These are phyloP conservation scores for Sequoiadendron giganteum DNA, from an alignment of 75 land plant species.

Conservation along the genomic window DNA sequence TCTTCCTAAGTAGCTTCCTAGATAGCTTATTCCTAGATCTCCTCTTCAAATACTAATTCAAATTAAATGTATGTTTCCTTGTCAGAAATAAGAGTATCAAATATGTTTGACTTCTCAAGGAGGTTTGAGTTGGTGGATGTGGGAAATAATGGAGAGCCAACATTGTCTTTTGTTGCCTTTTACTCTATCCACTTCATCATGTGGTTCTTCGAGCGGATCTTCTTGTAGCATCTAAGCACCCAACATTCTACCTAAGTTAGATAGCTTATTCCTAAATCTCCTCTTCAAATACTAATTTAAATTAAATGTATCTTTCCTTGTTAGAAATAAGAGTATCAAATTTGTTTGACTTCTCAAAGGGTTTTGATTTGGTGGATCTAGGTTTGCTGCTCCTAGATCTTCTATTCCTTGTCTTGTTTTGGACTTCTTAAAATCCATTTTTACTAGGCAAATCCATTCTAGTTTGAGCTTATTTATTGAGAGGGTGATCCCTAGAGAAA, in stretches of 20 bases:
- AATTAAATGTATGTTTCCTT: too few relatives aligned
- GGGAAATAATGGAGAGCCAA: background rate
- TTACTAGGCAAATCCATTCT: background rate
- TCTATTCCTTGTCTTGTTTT: background rate
- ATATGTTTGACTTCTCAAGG: too few relatives aligned
- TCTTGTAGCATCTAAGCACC: too few relatives aligned
- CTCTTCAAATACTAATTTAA: background rate
- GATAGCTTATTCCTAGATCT: background rate
- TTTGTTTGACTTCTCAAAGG: too few relatives aligned
- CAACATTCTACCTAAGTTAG: background rate
- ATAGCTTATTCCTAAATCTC: background rate
- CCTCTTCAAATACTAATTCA: background rate
- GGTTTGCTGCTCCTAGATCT: background rate
- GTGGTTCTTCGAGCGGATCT: background rate
- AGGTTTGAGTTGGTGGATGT: too few relatives aligned
- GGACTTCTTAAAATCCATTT: background rate
- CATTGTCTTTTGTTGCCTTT: too few relatives aligned
- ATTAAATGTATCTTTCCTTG: too few relatives aligned
- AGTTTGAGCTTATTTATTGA: background rate
- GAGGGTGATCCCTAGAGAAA: background rate
- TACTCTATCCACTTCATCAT: too few relatives aligned
- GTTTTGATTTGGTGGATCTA: too few relatives aligned
- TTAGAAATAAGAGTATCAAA: too few relatives aligned
- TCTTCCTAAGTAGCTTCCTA: background rate
- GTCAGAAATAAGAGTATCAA: too few relatives aligned